Evolutionary conservation across 192 early-diverging fungal genomes (phyloP).

Genomic region (Entomortierella parvispora): DNA sequence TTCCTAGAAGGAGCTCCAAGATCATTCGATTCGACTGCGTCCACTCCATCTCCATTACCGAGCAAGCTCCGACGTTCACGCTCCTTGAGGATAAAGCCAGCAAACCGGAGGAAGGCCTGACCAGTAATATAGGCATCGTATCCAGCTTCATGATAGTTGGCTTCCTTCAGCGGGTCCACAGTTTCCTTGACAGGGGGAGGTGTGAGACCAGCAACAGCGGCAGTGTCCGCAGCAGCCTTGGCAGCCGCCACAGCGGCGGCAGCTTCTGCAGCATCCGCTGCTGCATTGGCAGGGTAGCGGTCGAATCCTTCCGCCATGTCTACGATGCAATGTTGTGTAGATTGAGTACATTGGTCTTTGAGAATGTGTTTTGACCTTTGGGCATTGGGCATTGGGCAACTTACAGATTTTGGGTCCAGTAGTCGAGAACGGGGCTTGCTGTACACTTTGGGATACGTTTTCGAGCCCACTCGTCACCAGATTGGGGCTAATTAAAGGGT

Average conservation of each 20-base stretch:
- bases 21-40: not conserved
- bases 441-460: constrained; percentile 51
- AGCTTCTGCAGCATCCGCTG: not conserved
- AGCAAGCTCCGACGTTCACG: constrained; percentile 10
- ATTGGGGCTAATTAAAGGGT: constrained; percentile 36
- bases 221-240: not conserved
- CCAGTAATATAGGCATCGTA: constrained; percentile 95
- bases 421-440: constrained; percentile 52
- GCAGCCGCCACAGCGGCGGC: not conserved
- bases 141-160: constrained; percentile 88
- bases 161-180: not conserved
- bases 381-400: not conserved
- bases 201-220: not conserved
- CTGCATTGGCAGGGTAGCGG: constrained; percentile 49
- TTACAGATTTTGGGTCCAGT: constrained; percentile 65
- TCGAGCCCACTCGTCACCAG: constrained; percentile 55
- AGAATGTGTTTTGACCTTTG: not conserved
- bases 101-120: constrained; percentile 76
- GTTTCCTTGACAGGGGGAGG: constrained; percentile 3
- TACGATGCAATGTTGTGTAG: too few relatives aligned
- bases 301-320: constrained; percentile 63
- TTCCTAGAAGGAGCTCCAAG: constrained; percentile 12
- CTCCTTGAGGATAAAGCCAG: constrained; percentile 57
- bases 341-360: too few relatives aligned
- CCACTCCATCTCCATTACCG: too few relatives aligned